Conservation (phyloP, 148 eudicot species). For the Rhododendron simsii region DNA sequence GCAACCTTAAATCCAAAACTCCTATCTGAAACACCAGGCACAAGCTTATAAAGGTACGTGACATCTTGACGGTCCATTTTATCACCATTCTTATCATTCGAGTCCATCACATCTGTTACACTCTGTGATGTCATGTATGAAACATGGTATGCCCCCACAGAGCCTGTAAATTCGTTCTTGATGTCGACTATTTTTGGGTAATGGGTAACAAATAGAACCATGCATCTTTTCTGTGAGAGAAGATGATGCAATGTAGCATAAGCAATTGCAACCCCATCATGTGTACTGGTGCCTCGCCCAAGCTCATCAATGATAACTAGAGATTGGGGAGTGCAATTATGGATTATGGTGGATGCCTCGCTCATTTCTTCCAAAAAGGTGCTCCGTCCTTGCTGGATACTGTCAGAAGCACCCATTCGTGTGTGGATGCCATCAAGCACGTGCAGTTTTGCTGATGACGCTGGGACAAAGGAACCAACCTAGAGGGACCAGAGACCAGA, state of each 20-base stretch:
- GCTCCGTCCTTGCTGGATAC: constrained; percentile 89
- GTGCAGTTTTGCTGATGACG: constrained; percentile 68
- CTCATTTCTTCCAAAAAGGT: constrained; percentile 92
- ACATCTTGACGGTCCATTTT: constrained; percentile 46
- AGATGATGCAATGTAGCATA: constrained; percentile 87
- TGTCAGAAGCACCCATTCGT: constrained; percentile 96
- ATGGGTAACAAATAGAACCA: constrained; percentile 90
- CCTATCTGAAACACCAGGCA: constrained; percentile 76
- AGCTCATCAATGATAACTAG: constrained; percentile 90
- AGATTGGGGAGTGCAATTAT: constrained; percentile 57
- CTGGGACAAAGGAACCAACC: constrained; percentile 98
- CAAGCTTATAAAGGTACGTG: constrained; percentile 87
- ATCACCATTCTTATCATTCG: constrained; percentile 10
- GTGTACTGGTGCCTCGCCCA: constrained; percentile 98
- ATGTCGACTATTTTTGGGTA: constrained; percentile 81
- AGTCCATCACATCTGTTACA: constrained; percentile 3
- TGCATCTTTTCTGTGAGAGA: constrained; percentile 60
- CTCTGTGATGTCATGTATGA: constrained; percentile 64
- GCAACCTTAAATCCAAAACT: constrained; percentile 98
- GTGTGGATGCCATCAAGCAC: constrained; percentile 83
- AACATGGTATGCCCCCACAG: constrained; percentile 82
- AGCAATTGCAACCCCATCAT: constrained; percentile 97
- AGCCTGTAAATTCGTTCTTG: constrained; percentile 62
- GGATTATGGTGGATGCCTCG: constrained; percentile 80
- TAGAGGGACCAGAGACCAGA: constrained; percentile 24